A percentile compares a stretch with the other conserved stretches of the same genome.
Evolutionary conservation across 441 rosid species (phyloP).

Genomic region (Mallotus repandus): DNA sequence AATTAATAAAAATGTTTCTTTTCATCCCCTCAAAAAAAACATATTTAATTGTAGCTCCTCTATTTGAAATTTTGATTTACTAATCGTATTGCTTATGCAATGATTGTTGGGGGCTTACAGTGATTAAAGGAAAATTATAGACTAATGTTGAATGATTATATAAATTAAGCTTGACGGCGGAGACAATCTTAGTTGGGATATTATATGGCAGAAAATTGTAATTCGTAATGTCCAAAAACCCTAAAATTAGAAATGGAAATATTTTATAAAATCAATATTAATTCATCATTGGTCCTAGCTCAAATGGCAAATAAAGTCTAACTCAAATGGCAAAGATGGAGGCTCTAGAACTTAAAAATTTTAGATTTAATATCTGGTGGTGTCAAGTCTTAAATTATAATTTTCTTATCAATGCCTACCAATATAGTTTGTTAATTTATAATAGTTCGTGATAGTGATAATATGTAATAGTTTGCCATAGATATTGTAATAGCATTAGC

Average conservation of each 20-base stretch:
- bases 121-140: slow-evolving; percentile 20
- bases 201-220: background rate
- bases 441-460: too few relatives aligned
- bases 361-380: too few relatives aligned
- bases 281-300: too few relatives aligned
- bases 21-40: too few relatives aligned
- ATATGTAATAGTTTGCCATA: too few relatives aligned
- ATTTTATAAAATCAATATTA: slow-evolving; percentile 9
- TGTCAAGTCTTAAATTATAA: too few relatives aligned
- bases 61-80: slow-evolving; percentile 13
- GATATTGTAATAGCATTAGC: too few relatives aligned
- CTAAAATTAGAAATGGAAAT: slow-evolving; percentile 18
- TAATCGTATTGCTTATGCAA: slow-evolving; percentile 11
- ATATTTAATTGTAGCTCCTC: background rate
- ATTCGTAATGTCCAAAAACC: background rate
- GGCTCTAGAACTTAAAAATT: too few relatives aligned
- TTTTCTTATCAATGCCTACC: too few relatives aligned
- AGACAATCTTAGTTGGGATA: slow-evolving; percentile 16
- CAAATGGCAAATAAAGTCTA: too few relatives aligned
- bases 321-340: too few relatives aligned
- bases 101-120: slow-evolving; percentile 28
- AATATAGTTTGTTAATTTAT: too few relatives aligned
- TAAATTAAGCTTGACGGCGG: slow-evolving; percentile 31
- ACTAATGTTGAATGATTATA: slow-evolving; percentile 9
- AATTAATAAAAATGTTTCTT: background rate